A percentile compares a stretch with the other conserved stretches of the same genome.
These are phyloP conservation scores for Russula emetica DNA, from an alignment of 768 basidiomycete genomes.

Conservation along the genomic window DNA sequence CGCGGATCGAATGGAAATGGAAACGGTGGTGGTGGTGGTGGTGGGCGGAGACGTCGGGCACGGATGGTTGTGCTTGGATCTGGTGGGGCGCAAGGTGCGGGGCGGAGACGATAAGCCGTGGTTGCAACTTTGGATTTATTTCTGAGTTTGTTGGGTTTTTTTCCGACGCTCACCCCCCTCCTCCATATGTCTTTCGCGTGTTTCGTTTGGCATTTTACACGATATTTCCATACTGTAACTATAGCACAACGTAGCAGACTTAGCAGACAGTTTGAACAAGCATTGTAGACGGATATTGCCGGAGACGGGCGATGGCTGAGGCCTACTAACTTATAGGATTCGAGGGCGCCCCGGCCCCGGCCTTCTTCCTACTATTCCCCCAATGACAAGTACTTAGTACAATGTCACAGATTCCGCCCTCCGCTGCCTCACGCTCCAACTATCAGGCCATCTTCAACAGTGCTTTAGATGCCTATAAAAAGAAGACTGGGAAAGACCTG, in stretches of 20 bases:
- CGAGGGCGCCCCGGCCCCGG: too few species aligned
- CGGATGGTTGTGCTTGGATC: slow-evolving; percentile 71
- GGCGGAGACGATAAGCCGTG: slow-evolving; percentile 38
- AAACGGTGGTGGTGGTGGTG: slow-evolving; percentile 27
- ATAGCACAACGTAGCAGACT: neutral
- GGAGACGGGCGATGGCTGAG: too few species aligned
- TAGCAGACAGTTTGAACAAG: too few species aligned
- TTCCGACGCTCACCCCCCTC: neutral
- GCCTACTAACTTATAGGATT: too few species aligned
- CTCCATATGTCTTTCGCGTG: neutral
- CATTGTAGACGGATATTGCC: too few species aligned
- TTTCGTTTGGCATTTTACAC: neutral
- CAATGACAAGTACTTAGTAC: neutral
- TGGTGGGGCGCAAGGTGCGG: slow-evolving; percentile 52
- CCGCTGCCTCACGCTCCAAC: neutral
- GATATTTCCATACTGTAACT: neutral
- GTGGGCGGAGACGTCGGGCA: slow-evolving; percentile 55
- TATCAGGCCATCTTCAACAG: neutral
- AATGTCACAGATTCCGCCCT: neutral
- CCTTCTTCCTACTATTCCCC: too few species aligned
- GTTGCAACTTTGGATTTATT: neutral
- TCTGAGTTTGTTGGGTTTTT: neutral
- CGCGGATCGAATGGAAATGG: slow-evolving; percentile 32
- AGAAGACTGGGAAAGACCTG: neutral
- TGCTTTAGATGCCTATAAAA: neutral